Evolutionary conservation across 2,329 filamentous ascomycete species (phyloP), one percentile per base, ranked within the genome.

Genomic region (Penicillium sp.): DNA sequence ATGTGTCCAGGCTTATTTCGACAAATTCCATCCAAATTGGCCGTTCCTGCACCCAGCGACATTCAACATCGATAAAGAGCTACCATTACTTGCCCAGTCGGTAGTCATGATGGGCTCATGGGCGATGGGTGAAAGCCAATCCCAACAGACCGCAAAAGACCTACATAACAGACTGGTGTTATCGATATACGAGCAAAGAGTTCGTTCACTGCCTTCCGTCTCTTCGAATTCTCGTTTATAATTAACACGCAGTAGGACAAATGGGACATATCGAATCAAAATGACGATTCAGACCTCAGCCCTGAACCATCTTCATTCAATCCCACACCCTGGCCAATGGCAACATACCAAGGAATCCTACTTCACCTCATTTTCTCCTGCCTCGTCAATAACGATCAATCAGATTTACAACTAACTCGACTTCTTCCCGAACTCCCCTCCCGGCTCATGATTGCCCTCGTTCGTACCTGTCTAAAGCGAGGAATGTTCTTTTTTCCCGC

Each of bases 341-440:
- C 67, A 35, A 70, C 68, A 8, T 70, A 68, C 21, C 68, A 71
- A 27, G 62, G 58, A 13, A 65, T 71, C 24, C 61, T 71, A 7
- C 54, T 71, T 2, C 66, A 69, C n/a, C 54, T 67, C 11, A 68
- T 71, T 11, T 68, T 70, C 39, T 59, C 68, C 13, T 24, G 70
- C 1, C 50, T 45, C 26, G 1, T 26, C 0, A 37, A 59, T 1
- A 21, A 49, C 1, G 10, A 51, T 0, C 29, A 31, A 31, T 19
- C 45, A 10, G 21, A 51, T 10, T 9, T 59, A 1, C 48, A 59
- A 27, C 16, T 63, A 1, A 55, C 45, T 5, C 33, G 26, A 11
- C 14, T 60, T 14, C 24, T 53, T 3, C 33, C n/a, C 7, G 57
- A 48, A 37, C 13, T 55, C 9, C 50, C 50, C 14, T 52, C 44